Evolutionary conservation across 352 stramenopile species (phyloP), one percentile per base, ranked within the genome.

Genomic region (Globisporangium okanoganense): DNA sequence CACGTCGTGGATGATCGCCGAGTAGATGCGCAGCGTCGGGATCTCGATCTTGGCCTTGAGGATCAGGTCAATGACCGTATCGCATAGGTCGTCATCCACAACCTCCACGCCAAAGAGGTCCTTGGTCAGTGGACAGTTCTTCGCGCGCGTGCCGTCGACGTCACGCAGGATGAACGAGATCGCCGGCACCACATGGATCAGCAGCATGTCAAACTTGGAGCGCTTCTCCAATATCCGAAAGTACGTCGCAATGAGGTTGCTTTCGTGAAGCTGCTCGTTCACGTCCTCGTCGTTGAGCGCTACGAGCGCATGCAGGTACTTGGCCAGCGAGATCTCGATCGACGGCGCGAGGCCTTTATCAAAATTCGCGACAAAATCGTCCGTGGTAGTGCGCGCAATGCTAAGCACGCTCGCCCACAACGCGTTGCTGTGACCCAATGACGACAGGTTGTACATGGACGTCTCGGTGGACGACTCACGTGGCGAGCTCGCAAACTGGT

Each of bases 121-220:
- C n/a, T 76, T 73, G 0, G 82, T 92, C 40, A 95, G 66, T 25
- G 79, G 78, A 33, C 82, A 92, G 55, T 90, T 86, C 22, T 84
- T 86, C 1, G 75, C 66, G 16, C 86, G 73, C 9, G 72, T 74
- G 18, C 71, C 74, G 38, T 92, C 84, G 12, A 67, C 73, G 70
- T 95, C 86, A 35, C 80, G 82, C 43, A 95, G 63, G 54, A 95
- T 77, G 58, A 90, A 95, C 12, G 82, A 82, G 25, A 95, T 79
- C 1, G 83, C 80, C 1, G 86, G 85, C 6, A 95, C 78, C 49
- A 90, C 70, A 67, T 93, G 86, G 52, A 95, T 93, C n/a, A 92
- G 70, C 25, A 95, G 70, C 86, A 95, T 95, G 52, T 95, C 86
- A 36, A 92, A 92, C 24, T 73, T 76, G 52, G 86, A 78, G 18